phyloP scores from a whole-genome alignment of 1,139 yeast genomes.

The Hansenula lynferdii region DNA sequence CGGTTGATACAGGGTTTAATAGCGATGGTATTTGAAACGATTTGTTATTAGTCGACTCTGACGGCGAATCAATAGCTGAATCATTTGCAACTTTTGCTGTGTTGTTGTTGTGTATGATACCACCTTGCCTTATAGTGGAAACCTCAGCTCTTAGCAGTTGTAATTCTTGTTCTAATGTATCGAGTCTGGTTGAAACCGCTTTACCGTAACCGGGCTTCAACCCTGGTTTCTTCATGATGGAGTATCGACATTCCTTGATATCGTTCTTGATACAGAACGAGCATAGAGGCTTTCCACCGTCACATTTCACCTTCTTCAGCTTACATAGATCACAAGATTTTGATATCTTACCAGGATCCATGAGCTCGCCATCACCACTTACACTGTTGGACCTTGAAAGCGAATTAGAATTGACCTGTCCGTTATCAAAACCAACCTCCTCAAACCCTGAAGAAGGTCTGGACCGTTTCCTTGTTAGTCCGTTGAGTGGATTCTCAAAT shows the following conservation, averaged over 20 bases:
- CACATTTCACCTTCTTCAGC: conserved; percentile 32
- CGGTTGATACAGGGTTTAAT: conserved; percentile 5
- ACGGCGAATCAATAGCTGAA: background rate
- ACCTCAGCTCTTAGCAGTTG: conserved; percentile 8
- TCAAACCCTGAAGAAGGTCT: no score
- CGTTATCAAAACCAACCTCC: no score
- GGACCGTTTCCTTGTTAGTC: no score
- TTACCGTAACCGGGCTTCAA: conserved; percentile 20
- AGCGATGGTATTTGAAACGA: conserved; percentile 12
- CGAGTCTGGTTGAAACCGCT: conserved; percentile 15
- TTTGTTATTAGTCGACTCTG: background rate
- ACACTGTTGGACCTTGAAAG: no score
- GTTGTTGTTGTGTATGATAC: background rate
- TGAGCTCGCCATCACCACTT: background rate
- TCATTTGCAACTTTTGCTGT: background rate
- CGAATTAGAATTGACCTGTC: no score
- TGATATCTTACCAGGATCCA: conserved; percentile 10
- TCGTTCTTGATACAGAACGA: conserved; percentile 28
- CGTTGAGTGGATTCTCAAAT: no score
- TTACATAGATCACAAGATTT: conserved; percentile 33
- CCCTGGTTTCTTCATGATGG: conserved; percentile 19
- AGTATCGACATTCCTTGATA: conserved; percentile 11
- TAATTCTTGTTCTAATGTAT: conserved; percentile 12
- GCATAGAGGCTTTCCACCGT: conserved; percentile 31
- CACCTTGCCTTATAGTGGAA: background rate